phyloP scores from a whole-genome alignment of 352 stramenopile species.

The Phytophthora sp. region DNA sequence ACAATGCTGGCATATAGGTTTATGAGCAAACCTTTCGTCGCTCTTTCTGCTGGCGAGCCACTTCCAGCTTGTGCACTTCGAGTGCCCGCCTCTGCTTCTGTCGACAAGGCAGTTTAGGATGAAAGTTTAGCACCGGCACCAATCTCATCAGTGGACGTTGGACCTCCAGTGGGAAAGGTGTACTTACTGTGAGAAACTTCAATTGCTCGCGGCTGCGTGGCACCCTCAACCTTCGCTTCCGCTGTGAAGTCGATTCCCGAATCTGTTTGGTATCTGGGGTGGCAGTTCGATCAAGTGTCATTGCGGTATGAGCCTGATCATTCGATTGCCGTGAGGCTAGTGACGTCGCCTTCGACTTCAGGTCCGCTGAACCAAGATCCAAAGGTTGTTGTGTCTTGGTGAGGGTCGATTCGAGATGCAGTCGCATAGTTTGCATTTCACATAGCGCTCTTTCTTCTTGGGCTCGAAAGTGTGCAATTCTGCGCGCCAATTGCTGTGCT shows the following conservation, averaged over 20 bases:
- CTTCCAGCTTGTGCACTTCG: conserved; percentile 50
- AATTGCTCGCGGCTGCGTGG: conserved; percentile 55
- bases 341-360: not conserved
- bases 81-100: conserved; percentile 62
- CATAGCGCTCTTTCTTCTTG: conserved; percentile 63
- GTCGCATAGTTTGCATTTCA: conserved; percentile 58
- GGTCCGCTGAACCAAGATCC: not conserved
- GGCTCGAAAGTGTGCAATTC: conserved; percentile 56
- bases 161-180: not conserved
- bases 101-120: not conserved
- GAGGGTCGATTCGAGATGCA: conserved; percentile 34
- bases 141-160: conserved; percentile 5
- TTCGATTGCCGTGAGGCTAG: not conserved
- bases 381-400: not conserved
- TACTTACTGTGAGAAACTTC: conserved; percentile 50
- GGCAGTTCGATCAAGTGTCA: not conserved
- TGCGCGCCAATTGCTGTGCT: conserved; percentile 50
- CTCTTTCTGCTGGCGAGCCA: conserved; percentile 58
- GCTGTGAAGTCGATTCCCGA: not conserved
- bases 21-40: conserved; percentile 42
- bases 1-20: not conserved
- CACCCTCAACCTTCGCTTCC: conserved; percentile 17
- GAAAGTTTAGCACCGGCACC: not conserved
- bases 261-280: not conserved
- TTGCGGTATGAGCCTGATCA: conserved; percentile 1